Conservation (phyloP, 75 land plant species). For the Larix kaempferi region DNA sequence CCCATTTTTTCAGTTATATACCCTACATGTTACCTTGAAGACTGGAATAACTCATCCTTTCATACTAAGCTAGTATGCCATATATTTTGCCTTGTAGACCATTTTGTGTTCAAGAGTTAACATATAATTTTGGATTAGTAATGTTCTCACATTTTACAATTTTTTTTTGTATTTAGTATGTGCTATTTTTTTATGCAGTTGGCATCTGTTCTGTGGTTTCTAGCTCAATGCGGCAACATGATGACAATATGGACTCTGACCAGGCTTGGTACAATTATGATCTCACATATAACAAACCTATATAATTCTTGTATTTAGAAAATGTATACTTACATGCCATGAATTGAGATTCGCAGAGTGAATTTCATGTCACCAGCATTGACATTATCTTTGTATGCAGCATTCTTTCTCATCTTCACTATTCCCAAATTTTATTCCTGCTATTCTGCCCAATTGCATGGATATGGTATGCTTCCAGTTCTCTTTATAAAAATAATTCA, state of each 20-base stretch:
- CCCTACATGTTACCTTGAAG: not conserved
- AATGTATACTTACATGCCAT: not conserved
- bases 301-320: not conserved
- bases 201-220: constrained; percentile 60
- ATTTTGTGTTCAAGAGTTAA: not conserved
- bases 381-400: constrained; percentile 29
- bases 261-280: constrained; percentile 40
- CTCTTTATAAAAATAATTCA: not conserved
- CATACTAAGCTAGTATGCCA: not conserved
- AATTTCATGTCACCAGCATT: not conserved
- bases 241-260: constrained; percentile 69
- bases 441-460: constrained; percentile 54
- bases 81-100: not conserved
- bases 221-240: constrained; percentile 60
- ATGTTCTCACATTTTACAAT: no score
- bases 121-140: not conserved
- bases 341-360: not conserved
- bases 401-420: constrained; percentile 61
- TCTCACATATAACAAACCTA: not conserved
- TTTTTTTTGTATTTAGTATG: no score
- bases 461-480: constrained; percentile 38
- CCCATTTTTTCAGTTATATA: not conserved
- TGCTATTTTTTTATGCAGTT: constrained; percentile 33
- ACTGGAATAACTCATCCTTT: not conserved
- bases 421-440: constrained; percentile 56